Evolutionary conservation across 2,329 filamentous ascomycete genomes (phyloP), one percentile per base, ranked within the genome.

Genomic region (Fusarium foetens): DNA sequence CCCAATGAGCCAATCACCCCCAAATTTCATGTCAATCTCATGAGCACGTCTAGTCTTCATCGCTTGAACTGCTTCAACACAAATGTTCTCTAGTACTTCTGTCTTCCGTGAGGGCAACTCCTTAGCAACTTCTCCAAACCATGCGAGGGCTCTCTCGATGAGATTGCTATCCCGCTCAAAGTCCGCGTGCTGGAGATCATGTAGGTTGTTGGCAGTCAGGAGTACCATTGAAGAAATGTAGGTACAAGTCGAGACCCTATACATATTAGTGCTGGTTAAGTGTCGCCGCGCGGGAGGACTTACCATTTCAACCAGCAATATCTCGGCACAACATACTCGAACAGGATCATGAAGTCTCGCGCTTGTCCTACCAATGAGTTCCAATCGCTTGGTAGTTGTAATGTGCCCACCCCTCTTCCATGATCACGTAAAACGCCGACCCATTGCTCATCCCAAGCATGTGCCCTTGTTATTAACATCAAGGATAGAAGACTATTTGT

Each of bases 401-500:
- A 8, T 21, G 13, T 4, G 1, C 27, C 13, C 7, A 25, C n/a
- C 17, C 61, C 61, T 39, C 43, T 49, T 6, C 61, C 51, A 11
- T 51, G 31, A 8, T 51, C 51, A 5, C 43, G 53, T n/a, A 67
- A 23, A 8, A 27, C 35, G 1, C 29, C 35, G 1, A 67, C 39
- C 64, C 53, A 67, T 17, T 45, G 41, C 8, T 67, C 46, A 29
- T 67, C 54, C 51, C 53, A 61, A 14, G 39, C 62, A 2, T 67
- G 63, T 1, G 62, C 41, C 11, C 25, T 48, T 6, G 45, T 60
- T 5, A 66, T 67, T 0, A 67, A 11, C 23, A 45, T 52, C 11
- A 67, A 5, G 3, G 27, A 67, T 6, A 66, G 25, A 4, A 67
- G 62, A 8, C 45, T 52, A 8, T 36, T 45, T 4, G 62, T 66